Evolutionary conservation across 1,284 basidiomycete species (phyloP), one percentile per base, ranked within the genome.

Genomic region (Cryptococcus hybrid): DNA sequence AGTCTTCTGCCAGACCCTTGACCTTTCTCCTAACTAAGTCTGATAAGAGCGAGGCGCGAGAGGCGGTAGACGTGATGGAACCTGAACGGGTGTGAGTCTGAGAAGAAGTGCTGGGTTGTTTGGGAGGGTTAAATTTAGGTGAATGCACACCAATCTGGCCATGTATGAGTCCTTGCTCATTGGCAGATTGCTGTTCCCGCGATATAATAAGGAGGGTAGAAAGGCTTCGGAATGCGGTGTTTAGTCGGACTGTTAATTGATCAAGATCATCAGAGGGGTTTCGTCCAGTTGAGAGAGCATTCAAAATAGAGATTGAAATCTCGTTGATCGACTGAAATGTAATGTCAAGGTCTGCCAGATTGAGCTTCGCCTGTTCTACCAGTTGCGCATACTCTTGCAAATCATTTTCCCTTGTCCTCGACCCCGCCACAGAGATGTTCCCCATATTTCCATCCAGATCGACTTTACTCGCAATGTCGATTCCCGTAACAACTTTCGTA

Each of bases 401-500:
- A 47, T 69, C 67, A 38, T 70, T 67, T 34, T 66, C 61, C 11
- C 56, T 53, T 1, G 58, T 55, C 12, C 62, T 58, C 24, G 47
- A 54, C 5, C 55, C 45, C 30, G 30, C 30, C 34, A 52, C 51
- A 3, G 54, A 47, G 8, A 52, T 39, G 36, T 59, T 55, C 18
- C 55, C 58, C 35, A 50, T 38, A 48, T 74, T 70, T 5, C 73
- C 73, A 51, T 79, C 77, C 15, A 78, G 61, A 62, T 79, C 78
- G 47, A 79, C 62, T 5, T 59, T 61, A n/a, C 61, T 62, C 1
- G 75, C 75, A 7, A 79, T 66, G 57, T 79, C 77, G 38, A 78
- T 65, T 37, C 50, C 57, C 0, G 44, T 30, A 4, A 71, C 51
- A 8, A 63, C 52, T 7, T 61, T 56, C 44, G 58, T 51, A 54